Base-by-base conservation (phyloP, 2,329 filamentous ascomycete genomes). In the Microsporum canis region DNA sequence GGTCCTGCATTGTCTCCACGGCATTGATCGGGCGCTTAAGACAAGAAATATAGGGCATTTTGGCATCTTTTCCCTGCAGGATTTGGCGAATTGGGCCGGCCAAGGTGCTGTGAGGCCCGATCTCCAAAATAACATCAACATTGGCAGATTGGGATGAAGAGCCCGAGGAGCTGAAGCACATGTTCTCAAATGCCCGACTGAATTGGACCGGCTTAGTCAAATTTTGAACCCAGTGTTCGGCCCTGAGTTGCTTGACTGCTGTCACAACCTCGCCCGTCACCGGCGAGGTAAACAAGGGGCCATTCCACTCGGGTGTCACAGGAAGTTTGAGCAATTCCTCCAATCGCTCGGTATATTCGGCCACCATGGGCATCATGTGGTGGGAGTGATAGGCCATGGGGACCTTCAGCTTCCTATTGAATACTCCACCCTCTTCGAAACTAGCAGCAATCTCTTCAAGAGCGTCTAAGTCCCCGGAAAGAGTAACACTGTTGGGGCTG, bases 381-480 rank as follows among this genome's bases (percentile, higher is more conserved):
- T 53, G 14, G 5, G 61, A 63, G 36, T 63, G 61, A 57, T 63
- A 63, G 3, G 59, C 63, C 12, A 43, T 60, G 23, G 57, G 39
- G 5, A 65, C 63, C 10, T 47, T 56, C 12, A 66, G 60, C 27
- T 8, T 27, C 27, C 64, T 45, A 41, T 31, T 53, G 33, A 64
- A 63, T 34, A 17, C 23, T 5, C 66, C 63, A 0, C 62, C 60
- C 0, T 53, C 10, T 1, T 58, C 36, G 61, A 71, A 51, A 33
- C 70, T 71, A 1, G 60, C 45, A 2, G 59, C 61, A n/a, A 61
- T 17, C n/a, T 39, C 17, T 8, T 63, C 31, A 1, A 63, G 8
- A 8, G 23, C 39, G 36, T 49, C 51, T 5, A 12, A 10, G 67
- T 73, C 69, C 0, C 73, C 73, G 14, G 72, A 72, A 34, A 66